Percentiles rank a stretch among this genome's conserved stretches.
These are phyloP conservation scores for Aspergillus quadrilineatus DNA, from an alignment of 2,329 filamentous ascomycete species.

Conservation along the genomic window DNA sequence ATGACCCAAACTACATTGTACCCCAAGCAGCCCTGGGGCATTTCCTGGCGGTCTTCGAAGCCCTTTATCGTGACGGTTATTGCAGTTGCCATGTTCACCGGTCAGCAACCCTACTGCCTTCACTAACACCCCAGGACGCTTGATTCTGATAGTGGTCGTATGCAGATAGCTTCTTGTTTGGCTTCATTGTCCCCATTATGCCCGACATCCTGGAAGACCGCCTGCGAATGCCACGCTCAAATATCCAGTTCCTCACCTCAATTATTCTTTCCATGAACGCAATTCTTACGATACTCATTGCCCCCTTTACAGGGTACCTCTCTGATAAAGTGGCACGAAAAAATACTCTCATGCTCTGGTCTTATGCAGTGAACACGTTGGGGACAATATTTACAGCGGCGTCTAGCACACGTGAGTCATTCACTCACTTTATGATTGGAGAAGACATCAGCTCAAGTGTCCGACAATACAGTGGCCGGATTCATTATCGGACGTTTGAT, in stretches of 20 bases:
- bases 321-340: background rate
- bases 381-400: background rate
- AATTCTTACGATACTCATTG: background rate
- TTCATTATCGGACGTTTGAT: background rate
- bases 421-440: background rate
- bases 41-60: background rate
- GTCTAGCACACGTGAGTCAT: background rate
- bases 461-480: background rate
- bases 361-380: background rate
- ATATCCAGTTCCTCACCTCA: background rate
- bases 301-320: background rate
- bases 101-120: background rate
- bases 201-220: background rate
- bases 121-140: no score
- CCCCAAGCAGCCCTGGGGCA: background rate
- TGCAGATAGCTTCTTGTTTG: slow-evolving; percentile 1
- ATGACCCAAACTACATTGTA: background rate
- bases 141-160: background rate
- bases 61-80: background rate
- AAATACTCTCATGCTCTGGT: background rate
- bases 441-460: no score
- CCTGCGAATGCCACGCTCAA: background rate
- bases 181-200: background rate
- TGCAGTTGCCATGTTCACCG: background rate
- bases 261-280: background rate